phyloP scores from a whole-genome alignment of 805 yeast genomes.

The Yarrowia osloensis region DNA sequence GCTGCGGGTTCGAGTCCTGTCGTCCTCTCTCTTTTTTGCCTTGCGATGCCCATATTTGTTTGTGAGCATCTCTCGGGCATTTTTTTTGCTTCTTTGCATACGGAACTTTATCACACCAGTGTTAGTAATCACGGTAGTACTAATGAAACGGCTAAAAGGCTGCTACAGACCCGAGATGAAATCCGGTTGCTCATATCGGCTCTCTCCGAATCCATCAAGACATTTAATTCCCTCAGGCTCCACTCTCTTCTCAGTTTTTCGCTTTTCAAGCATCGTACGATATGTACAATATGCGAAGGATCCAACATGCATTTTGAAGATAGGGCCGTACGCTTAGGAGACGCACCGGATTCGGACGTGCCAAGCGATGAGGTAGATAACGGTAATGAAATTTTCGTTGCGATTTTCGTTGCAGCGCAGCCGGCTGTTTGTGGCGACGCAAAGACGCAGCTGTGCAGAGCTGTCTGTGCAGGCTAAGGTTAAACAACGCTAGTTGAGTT shows the following conservation, averaged over 20 bases:
- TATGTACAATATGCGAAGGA: not conserved
- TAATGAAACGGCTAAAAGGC: no score
- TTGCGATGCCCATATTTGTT: not conserved
- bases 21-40: conserved; percentile 5
- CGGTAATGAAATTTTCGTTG: not conserved
- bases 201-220: no score
- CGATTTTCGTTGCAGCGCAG: not conserved
- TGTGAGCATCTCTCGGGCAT: not conserved
- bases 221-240: no score
- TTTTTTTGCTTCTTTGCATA: not conserved
- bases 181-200: no score
- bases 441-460: not conserved
- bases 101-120: not conserved
- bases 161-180: no score
- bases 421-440: not conserved
- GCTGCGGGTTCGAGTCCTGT: conserved; percentile 30
- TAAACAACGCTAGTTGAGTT: not conserved
- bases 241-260: no score
- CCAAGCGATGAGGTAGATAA: conserved; percentile 7
- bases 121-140: no score
- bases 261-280: no score
- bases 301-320: not conserved
- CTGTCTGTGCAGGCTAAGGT: not conserved
- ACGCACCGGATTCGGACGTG: not conserved
- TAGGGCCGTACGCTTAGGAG: not conserved